phyloP scores from a whole-genome alignment of 768 basidiomycete genomes.

The Boletus rubescentipes region DNA sequence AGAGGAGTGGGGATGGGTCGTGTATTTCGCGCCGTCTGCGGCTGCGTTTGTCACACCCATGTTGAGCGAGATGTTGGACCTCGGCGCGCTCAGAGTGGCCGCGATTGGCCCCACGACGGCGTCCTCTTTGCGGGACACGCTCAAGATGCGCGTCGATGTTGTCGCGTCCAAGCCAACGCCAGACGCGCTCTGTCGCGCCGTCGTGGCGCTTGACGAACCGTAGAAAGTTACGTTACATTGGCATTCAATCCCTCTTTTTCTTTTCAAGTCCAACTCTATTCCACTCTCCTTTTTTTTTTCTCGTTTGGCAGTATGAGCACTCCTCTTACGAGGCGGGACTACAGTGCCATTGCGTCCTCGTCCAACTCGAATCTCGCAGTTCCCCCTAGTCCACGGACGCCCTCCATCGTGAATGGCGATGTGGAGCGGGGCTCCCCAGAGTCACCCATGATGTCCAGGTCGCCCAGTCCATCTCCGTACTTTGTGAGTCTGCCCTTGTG shows the following conservation, averaged over 20 bases:
- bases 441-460: conserved; percentile 14
- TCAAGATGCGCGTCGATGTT: conserved; percentile 52
- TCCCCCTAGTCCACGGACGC: conserved; percentile 18
- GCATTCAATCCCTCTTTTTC: not conserved
- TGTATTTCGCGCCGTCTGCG: conserved; percentile 74
- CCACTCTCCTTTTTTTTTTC: conserved; percentile 18
- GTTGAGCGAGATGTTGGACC: conserved; percentile 43
- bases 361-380: conserved; percentile 22
- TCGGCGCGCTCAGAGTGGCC: conserved; percentile 41
- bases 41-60: conserved; percentile 56
- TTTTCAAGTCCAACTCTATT: conserved; percentile 15
- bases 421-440: conserved; percentile 16
- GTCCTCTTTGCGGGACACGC: conserved; percentile 45
- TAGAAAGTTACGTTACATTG: conserved; percentile 15
- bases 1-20: conserved; percentile 72
- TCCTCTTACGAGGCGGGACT: conserved; percentile 26
- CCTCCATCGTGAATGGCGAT: conserved; percentile 20
- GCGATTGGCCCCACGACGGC: conserved; percentile 72
- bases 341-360: conserved; percentile 27
- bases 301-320: conserved; percentile 22
- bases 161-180: conserved; percentile 57
- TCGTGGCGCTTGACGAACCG: conserved; percentile 27
- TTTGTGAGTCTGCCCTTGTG: conserved; percentile 15
- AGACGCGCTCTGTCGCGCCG: conserved; percentile 41
- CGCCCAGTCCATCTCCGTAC: conserved; percentile 29